phyloP scores from a whole-genome alignment of 2,329 filamentous ascomycete species.

The Coniochaeta sp. region DNA sequence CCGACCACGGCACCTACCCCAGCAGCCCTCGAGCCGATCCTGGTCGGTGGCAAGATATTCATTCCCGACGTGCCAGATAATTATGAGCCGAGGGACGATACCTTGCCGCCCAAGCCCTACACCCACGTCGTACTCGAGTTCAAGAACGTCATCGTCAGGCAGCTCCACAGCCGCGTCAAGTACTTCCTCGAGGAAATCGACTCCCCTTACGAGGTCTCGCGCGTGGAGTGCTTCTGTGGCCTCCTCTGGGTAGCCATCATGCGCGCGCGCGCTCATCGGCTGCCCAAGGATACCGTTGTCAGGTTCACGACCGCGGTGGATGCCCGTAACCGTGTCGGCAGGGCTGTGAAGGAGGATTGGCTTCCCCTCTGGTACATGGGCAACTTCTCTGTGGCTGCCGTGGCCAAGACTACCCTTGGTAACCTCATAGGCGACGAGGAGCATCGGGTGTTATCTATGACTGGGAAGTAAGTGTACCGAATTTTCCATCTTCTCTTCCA shows the following conservation, averaged over 20 bases:
- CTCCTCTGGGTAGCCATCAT: neutral
- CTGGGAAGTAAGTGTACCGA: neutral
- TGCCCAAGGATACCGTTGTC: neutral
- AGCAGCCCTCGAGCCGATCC: neutral
- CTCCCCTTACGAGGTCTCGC: neutral
- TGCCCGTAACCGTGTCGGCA: neutral
- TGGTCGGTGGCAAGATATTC: neutral
- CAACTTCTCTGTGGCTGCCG: neutral
- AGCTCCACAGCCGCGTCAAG: neutral
- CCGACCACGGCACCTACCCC: no score
- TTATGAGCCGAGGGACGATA: no score
- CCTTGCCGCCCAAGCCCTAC: no score
- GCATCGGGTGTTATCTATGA: neutral
- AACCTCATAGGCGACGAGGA: neutral
- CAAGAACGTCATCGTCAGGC: neutral
- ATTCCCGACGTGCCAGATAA: no score
- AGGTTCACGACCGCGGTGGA: slow-evolving; percentile 1
- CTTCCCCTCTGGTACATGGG: neutral
- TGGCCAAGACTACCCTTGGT: neutral
- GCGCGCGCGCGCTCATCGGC: neutral
- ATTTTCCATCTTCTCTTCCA: neutral
- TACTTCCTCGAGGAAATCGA: neutral
- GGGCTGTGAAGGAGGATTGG: no score
- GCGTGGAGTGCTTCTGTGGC: neutral
- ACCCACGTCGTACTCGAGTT: neutral